Conservation (phyloP, 2,329 filamentous ascomycete genomes). For the Metarhizium guizhouense region DNA sequence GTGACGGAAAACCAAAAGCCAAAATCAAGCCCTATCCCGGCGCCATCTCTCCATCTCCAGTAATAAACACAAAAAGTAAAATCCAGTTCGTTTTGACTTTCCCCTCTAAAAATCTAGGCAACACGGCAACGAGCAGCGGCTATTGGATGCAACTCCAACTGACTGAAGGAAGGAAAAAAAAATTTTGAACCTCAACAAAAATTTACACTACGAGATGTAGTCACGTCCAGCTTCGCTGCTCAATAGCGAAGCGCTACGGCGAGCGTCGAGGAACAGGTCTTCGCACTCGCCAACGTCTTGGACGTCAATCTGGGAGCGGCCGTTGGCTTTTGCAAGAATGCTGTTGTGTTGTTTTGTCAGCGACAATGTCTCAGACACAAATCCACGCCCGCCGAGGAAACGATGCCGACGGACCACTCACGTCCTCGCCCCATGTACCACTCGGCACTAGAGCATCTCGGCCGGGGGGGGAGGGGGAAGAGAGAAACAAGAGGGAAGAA, state of each 20-base stretch:
- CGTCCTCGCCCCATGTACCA: background rate
- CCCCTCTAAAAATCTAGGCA: background rate
- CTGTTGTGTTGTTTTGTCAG: slow-evolving; percentile 34
- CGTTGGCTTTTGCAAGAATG: slow-evolving; percentile 81
- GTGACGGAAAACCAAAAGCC: background rate
- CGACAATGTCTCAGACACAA: slow-evolving; percentile 20
- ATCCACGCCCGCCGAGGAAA: background rate
- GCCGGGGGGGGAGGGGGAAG: background rate
- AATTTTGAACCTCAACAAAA: background rate
- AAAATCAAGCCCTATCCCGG: background rate
- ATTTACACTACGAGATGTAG: slow-evolving; percentile 46
- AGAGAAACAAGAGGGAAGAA: background rate
- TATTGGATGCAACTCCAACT: background rate
- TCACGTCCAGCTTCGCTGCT: slow-evolving; percentile 51
- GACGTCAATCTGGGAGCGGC: slow-evolving; percentile 66
- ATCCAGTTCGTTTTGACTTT: background rate
- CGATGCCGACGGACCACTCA: background rate
- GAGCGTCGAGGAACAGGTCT: slow-evolving; percentile 75
- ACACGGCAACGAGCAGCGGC: background rate
- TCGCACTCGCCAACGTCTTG: slow-evolving; percentile 74
- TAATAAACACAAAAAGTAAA: background rate
- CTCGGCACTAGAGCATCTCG: background rate
- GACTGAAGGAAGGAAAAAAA: background rate
- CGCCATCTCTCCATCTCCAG: background rate
- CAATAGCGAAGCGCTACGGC: slow-evolving; percentile 65